Evolutionary conservation across 2,329 filamentous ascomycete genomes (phyloP).

Genomic region (Verticillium longisporum): DNA sequence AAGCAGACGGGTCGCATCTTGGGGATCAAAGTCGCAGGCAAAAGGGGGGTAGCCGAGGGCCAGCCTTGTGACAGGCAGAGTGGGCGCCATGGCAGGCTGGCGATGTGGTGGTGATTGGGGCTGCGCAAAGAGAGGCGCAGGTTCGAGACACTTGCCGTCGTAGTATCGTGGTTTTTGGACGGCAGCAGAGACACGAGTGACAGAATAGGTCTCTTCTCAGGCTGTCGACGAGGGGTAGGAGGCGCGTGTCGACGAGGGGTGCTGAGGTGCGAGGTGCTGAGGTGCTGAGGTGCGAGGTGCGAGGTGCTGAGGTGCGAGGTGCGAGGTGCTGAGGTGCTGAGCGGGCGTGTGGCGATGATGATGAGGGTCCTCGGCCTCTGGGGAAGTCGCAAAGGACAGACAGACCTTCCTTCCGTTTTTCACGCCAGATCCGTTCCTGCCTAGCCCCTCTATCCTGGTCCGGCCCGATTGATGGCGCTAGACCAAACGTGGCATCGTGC

Average conservation of each 20-base stretch:
- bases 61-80: constrained; percentile 49
- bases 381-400: not conserved
- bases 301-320: no score
- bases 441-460: not conserved
- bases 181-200: not conserved
- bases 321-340: no score
- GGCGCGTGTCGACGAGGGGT: no score
- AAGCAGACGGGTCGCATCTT: constrained; percentile 67
- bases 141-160: not conserved
- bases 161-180: not conserved
- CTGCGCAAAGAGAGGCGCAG: not conserved
- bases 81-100: constrained; percentile 23
- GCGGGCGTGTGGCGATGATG: not conserved
- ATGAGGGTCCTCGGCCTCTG: not conserved
- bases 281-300: no score
- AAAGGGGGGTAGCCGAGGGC: constrained; percentile 79
- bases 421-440: not conserved
- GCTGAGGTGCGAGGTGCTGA: no score
- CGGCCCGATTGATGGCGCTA: not conserved
- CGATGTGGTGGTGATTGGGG: not conserved
- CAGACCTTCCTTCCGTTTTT: not conserved
- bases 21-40: constrained; percentile 79
- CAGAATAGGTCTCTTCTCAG: no score
- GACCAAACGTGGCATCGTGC: not conserved
- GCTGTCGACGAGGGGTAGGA: not conserved